Conservation (phyloP, 2,329 filamentous ascomycete genomes). For the Zasmidium cellare region DNA sequence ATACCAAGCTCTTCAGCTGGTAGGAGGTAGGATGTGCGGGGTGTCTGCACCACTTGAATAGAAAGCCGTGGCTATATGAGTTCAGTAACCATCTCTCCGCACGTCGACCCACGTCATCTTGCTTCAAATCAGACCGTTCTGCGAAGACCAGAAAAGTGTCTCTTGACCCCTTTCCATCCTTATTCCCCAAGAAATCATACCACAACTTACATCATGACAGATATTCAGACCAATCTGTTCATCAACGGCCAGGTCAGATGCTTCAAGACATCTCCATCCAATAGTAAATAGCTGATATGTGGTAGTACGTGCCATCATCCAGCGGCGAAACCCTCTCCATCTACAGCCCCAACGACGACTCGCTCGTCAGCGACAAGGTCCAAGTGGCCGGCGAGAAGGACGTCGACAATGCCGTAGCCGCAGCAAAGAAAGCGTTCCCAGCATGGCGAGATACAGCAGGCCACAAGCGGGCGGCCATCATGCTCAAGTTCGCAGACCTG, state of each 20-base stretch:
- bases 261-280: no score
- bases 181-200: neutral
- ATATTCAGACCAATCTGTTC: constrained; percentile 39
- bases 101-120: neutral
- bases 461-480: constrained; percentile 64
- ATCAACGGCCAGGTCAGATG: constrained; percentile 29
- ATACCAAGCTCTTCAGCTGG: no score
- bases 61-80: neutral
- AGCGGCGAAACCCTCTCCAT: constrained; percentile 49
- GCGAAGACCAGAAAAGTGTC: neutral
- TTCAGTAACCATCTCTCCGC: neutral
- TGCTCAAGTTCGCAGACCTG: constrained; percentile 61
- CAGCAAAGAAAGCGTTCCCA: constrained; percentile 65
- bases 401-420: constrained; percentile 56
- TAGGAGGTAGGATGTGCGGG: neutral
- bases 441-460: constrained; percentile 65
- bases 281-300: neutral
- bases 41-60: neutral
- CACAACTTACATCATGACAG: neutral
- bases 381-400: constrained; percentile 53
- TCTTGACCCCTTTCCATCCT: neutral
- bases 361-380: constrained; percentile 52
- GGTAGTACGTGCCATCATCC: constrained; percentile 18
- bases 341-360: constrained; percentile 52
- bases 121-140: no score